Evolutionary conservation across 2,329 filamentous ascomycete species (phyloP), one percentile per base, ranked within the genome.

Genomic region (Knoxdaviesia proteae): DNA sequence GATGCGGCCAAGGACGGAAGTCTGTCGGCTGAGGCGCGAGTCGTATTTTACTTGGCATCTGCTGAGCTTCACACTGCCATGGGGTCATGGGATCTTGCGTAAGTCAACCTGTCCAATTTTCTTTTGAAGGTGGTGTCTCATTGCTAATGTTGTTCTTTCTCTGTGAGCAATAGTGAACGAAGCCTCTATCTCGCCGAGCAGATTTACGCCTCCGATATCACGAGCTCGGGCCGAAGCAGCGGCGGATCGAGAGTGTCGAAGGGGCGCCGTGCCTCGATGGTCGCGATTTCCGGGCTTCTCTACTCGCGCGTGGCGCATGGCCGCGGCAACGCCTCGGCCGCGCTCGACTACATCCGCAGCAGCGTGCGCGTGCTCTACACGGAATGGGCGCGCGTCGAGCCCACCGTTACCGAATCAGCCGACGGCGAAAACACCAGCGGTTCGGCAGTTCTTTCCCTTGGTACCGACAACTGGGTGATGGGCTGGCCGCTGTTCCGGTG

Each of bases 391-490:
- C 65, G 61, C 42, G 53, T 74, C 33, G 69, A 74, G 49, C 47
- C 52, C 4, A 41, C 51, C 11, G 39, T 20, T 7, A 32, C 39
- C 29, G 34, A 41, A 8, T 31, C 33, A 32, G 36, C 39, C 6
- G 33, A 20, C 20, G 20, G 20, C 20, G 20, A 20, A 20, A 11
- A 36, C 34, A 36, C 3, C 34, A 36, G 39, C 39, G 10, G 39
- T 44, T 9, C 44, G 55, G n/a, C 20, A 20, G 20, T 20, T 20
- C 20, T 20, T 20, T 20, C 20, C 20, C 49, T 54, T 38, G 42
- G 62, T 1, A 75, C 84, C 1, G 68, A 72, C 3, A 86, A 88
- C 51, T 96, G 88, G 88, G 67, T 70, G 5, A 64, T 94, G 20
- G 76, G 90, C 6, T 71, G 74, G 32, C 75, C 79, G 1, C 67